These are phyloP conservation scores for Patellifolia procumbens DNA, from an alignment of 179 eudicot genomes.

Conservation along the genomic window DNA sequence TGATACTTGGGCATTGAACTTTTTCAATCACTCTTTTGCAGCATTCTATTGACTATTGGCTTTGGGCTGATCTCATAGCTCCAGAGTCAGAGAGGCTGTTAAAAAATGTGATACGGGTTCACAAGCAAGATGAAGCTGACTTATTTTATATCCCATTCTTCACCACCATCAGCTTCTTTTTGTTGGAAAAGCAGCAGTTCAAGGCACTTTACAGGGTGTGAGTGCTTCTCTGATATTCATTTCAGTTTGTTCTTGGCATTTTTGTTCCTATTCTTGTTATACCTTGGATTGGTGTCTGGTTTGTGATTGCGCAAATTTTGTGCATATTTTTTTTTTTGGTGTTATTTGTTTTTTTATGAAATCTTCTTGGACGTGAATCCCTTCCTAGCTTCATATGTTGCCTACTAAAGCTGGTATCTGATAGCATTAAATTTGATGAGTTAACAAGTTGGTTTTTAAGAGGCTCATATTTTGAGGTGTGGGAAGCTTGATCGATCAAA, in stretches of 20 bases:
- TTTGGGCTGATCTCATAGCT: slow-evolving; percentile 94
- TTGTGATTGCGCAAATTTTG: background rate
- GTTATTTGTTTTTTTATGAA: background rate
- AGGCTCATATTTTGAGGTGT: background rate
- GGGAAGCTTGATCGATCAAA: background rate
- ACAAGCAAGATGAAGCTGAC: slow-evolving; percentile 83
- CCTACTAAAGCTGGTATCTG: background rate
- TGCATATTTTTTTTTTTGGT: background rate
- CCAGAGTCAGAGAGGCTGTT: slow-evolving; percentile 70
- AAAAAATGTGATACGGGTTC: slow-evolving; percentile 75
- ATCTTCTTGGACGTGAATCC: background rate
- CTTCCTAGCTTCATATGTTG: background rate
- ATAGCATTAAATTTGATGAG: background rate
- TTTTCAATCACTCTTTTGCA: slow-evolving; percentile 36
- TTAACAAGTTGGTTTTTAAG: background rate
- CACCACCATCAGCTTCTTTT: slow-evolving; percentile 90
- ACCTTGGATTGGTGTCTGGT: background rate
- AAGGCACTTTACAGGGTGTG: slow-evolving; percentile 99
- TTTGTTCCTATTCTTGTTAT: background rate
- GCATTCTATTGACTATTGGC: slow-evolving; percentile 98
- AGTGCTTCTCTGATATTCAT: slow-evolving; percentile 54
- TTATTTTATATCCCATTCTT: slow-evolving; percentile 90
- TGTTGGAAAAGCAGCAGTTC: slow-evolving; percentile 94
- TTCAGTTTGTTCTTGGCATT: background rate
- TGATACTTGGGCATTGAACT: slow-evolving; percentile 3